Evolutionary conservation across 208 protist species (phyloP).

Genomic region (Angomonas ambiguus): DNA sequence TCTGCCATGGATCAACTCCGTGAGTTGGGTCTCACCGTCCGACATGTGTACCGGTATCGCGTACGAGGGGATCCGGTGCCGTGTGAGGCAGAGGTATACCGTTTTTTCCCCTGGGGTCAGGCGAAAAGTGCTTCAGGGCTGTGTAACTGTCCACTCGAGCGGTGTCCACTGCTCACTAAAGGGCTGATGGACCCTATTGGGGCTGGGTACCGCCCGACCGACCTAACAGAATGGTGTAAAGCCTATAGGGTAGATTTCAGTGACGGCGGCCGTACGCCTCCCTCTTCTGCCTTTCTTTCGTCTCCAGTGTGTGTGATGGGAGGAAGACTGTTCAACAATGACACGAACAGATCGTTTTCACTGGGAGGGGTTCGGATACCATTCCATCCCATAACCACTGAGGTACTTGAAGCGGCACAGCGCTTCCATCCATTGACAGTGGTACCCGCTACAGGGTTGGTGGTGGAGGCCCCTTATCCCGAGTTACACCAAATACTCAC

Average conservation of each 20-base stretch:
- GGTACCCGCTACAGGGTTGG: conserved; percentile 9
- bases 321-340: conserved; percentile 15
- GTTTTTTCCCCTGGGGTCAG: conserved; percentile 24
- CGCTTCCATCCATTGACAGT: conserved; percentile 16
- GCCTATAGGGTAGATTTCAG: neutral
- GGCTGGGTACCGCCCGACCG: neutral
- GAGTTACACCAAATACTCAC: neutral
- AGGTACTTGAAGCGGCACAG: neutral
- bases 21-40: conserved; percentile 19
- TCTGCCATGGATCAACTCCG: conserved; percentile 23
- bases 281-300: neutral
- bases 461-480: conserved; percentile 4
- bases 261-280: neutral
- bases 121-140: conserved; percentile 10
- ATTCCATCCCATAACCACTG: neutral
- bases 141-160: conserved; percentile 21
- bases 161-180: conserved; percentile 16
- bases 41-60: conserved; percentile 1
- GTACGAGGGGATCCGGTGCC: conserved; percentile 9
- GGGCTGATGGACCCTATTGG: neutral
- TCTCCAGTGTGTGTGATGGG: conserved; percentile 31
- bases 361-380: neutral
- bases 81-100: conserved; percentile 28
- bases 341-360: neutral
- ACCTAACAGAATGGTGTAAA: neutral